Base-by-base conservation (phyloP, 2,329 filamentous ascomycete genomes). In the Pseudogymnoascus sp. region DNA sequence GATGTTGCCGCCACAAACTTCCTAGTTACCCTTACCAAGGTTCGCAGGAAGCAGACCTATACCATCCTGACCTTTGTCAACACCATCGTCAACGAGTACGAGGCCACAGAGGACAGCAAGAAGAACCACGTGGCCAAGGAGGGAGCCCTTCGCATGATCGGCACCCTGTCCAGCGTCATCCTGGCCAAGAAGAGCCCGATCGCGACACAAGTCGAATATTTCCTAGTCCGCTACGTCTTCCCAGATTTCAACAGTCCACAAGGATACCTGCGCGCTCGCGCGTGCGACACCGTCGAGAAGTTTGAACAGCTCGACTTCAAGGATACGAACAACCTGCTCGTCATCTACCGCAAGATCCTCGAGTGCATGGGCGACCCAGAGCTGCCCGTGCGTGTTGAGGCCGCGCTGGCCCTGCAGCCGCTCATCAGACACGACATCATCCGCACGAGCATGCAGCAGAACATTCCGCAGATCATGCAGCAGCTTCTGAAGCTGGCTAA, bases 381-480 rank as follows among this genome's bases (percentile, higher is more conserved):
- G 66, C 84, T 99, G 28, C 95, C 95, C 2, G 95, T 99, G 23
- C 86, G 95, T 69, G 93, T 99, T 26, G 95, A 96, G 69, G 95
- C 95, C 17, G 91, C 95, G 9, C 84, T 99, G 65, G 93, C 95
- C 47, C 83, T 99, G 62, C 95, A 99, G 76, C 93, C 95, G 44
- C 84, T 99, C 42, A 99, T 99, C 73, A 85, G 95, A 67, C 95
- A 99, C 77, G 93, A 97, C 70, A 84, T 95, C 62, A 97, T 99
- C 72, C 88, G 93, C 64, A 88, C 87, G 42, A 95, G 90, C 76
- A 97, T 99, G 95, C 93, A 97, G 77, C 87, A 93, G 72, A 97
- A 93, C 75, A 99, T 99, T 69, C 93, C 95, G 15, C 96, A 96
- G 72, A 97, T 99, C 72, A 99, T 99, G 95, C 96, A 97, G 78